Percentiles rank a stretch among this genome's conserved stretches.
These are phyloP conservation scores for Flaveria linearis DNA, from an alignment of 129 eudicot genomes.

Conservation along the genomic window DNA sequence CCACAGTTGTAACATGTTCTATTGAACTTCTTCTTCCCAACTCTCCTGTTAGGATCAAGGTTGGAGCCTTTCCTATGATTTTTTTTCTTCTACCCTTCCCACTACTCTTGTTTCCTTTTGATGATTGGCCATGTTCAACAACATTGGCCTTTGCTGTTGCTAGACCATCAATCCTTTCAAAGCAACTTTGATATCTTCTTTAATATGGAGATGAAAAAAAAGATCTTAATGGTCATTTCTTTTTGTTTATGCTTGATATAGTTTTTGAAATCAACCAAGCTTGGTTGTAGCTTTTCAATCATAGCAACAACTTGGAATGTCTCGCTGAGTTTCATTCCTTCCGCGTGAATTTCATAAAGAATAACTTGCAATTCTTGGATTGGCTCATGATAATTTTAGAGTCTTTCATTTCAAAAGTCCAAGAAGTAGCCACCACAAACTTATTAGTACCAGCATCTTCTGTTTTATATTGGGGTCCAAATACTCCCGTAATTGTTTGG, in stretches of 20 bases:
- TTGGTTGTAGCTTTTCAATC: no score
- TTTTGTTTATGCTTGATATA: no score
- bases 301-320: background rate
- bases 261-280: background rate
- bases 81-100: background rate
- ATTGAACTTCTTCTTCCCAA: background rate
- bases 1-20: background rate
- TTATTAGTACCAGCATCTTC: background rate
- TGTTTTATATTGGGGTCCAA: background rate
- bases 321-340: background rate
- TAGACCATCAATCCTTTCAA: background rate
- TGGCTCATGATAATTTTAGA: background rate
- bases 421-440: no score
- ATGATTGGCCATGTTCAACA: background rate
- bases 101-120: background rate
- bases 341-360: background rate
- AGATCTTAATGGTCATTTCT: background rate
- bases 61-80: background rate
- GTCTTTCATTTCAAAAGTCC: no score
- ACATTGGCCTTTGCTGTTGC: background rate
- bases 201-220: background rate
- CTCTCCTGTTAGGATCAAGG: background rate
- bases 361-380: background rate
- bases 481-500: background rate
- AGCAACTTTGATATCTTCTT: background rate